phyloP scores from a whole-genome alignment of 2,329 filamentous ascomycete genomes.

The Sporothrix schenckii region DNA sequence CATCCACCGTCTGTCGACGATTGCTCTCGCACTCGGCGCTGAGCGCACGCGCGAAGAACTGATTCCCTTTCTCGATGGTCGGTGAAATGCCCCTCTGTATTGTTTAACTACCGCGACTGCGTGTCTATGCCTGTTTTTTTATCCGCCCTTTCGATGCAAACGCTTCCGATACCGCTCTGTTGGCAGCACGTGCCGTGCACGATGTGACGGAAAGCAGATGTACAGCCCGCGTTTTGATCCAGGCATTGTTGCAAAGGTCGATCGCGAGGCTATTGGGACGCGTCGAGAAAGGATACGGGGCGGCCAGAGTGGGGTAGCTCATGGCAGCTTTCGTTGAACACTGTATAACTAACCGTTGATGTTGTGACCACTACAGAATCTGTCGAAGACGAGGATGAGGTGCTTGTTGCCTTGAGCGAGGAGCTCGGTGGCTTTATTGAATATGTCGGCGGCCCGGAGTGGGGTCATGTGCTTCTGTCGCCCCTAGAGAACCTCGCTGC shows the following conservation, averaged over 20 bases:
- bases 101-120: background rate
- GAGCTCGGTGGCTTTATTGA: slow-evolving; percentile 97
- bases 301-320: slow-evolving; percentile 1
- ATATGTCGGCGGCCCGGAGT: slow-evolving; percentile 92
- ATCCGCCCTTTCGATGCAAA: background rate
- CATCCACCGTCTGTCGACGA: slow-evolving; percentile 96
- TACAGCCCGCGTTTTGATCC: background rate
- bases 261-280: background rate
- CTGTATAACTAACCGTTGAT: slow-evolving; percentile 23
- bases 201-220: background rate
- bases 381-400: slow-evolving; percentile 98
- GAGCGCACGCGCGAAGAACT: slow-evolving; percentile 98
- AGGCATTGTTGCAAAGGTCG: background rate
- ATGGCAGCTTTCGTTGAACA: background rate
- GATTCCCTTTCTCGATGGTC: slow-evolving; percentile 98
- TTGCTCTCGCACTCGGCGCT: slow-evolving; percentile 91
- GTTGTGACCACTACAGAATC: slow-evolving; percentile 66
- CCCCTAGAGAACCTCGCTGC: slow-evolving; percentile 97
- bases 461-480: slow-evolving; percentile 93
- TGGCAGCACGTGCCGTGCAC: slow-evolving; percentile 7
- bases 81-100: slow-evolving; percentile 46
- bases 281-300: background rate
- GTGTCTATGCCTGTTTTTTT: background rate
- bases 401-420: slow-evolving; percentile 93
- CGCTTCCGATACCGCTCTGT: background rate